Conservation (phyloP, 805 yeast species). For the Wickerhamiella cacticola region DNA sequence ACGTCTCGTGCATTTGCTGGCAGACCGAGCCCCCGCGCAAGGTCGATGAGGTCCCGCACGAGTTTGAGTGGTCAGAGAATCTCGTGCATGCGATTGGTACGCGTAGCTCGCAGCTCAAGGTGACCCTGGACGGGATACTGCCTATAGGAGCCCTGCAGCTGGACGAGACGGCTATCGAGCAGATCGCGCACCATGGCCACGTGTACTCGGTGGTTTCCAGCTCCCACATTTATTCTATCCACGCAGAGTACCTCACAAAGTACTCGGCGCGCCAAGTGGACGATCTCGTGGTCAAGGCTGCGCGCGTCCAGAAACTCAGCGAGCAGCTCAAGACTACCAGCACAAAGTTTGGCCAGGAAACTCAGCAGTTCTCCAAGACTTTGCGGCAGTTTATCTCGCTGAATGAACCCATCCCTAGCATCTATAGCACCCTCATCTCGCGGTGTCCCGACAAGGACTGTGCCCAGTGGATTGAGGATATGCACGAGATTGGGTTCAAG, state of each 20-base stretch:
- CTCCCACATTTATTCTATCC: background rate
- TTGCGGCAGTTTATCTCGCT: background rate
- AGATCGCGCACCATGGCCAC: background rate
- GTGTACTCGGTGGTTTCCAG: conserved; percentile 12
- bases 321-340: conserved; percentile 1
- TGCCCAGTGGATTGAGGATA: conserved; percentile 18
- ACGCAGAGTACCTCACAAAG: conserved; percentile 5
- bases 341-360: background rate
- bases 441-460: conserved; percentile 2
- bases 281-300: conserved; percentile 10
- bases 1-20: conserved; percentile 15
- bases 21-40: conserved; percentile 14
- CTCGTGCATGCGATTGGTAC: conserved; percentile 26
- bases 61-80: conserved; percentile 21
- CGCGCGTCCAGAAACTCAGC: conserved; percentile 5
- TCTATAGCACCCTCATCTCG: conserved; percentile 1
- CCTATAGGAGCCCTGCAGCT: conserved; percentile 23
- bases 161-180: conserved; percentile 9
- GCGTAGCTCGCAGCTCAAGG: conserved; percentile 20
- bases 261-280: background rate
- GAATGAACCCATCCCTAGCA: background rate
- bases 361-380: background rate
- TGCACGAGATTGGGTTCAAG: conserved; percentile 23
- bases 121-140: conserved; percentile 30
- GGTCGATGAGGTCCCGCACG: background rate